Conservation (phyloP, 1,284 basidiomycete species). For the Ganoderma lucidum region DNA sequence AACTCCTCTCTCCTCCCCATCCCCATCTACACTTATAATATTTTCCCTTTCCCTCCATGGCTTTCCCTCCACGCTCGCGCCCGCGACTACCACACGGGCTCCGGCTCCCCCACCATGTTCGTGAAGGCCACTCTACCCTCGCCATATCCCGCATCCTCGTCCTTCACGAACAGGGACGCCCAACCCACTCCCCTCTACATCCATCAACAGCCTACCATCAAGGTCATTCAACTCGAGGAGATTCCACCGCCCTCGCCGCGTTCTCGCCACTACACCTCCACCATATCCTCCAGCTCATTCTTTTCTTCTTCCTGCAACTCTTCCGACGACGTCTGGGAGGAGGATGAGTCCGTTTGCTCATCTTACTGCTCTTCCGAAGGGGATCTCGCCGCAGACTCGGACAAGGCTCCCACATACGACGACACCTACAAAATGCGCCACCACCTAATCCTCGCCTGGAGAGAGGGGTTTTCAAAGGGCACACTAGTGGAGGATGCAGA, state of each 20-base stretch:
- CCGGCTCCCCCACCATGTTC: conserved; percentile 29
- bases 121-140: conserved; percentile 41
- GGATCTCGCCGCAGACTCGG: conserved; percentile 38
- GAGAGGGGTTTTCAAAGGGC: conserved; percentile 51
- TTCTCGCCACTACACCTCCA: conserved; percentile 46
- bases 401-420: conserved; percentile 45
- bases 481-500: conserved; percentile 36
- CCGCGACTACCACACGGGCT: conserved; percentile 28
- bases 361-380: conserved; percentile 75
- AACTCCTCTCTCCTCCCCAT: conserved; percentile 1
- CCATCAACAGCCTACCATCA: too few relatives aligned
- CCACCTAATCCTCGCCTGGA: conserved; percentile 70
- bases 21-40: conserved; percentile 35
- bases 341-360: conserved; percentile 54
- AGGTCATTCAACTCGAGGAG: too few relatives aligned
- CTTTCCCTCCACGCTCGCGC: conserved; percentile 19
- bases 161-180: too few relatives aligned
- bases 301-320: conserved; percentile 48
- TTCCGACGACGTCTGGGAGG: too few relatives aligned
- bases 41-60: conserved; percentile 26
- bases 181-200: too few relatives aligned
- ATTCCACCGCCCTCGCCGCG: too few relatives aligned
- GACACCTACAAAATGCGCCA: conserved; percentile 59
- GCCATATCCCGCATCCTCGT: too few relatives aligned
- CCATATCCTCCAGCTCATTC: conserved; percentile 44